Conservation (phyloP, 139 green algal genomes). For the Micractinium sp. region DNA sequence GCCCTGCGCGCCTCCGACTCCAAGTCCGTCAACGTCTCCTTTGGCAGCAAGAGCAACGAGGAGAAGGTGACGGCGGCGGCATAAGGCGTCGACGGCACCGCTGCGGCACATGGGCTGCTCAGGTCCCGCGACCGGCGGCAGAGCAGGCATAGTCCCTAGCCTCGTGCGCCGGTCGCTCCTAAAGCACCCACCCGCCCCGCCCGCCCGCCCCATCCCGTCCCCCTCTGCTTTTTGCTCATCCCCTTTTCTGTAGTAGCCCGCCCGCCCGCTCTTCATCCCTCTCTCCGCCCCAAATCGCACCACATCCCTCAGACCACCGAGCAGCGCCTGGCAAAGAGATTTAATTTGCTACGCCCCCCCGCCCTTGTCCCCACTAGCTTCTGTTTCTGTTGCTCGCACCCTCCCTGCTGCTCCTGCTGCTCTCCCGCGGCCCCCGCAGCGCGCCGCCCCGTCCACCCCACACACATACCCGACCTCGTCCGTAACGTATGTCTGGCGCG, state of each 20-base stretch:
- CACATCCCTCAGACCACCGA: background rate
- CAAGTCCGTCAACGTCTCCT: constrained; percentile 72
- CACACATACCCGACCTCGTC: no score
- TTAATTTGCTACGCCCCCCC: background rate
- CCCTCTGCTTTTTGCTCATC: background rate
- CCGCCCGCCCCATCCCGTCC: background rate
- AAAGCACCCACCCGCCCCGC: background rate
- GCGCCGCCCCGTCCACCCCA: background rate
- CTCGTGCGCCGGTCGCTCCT: background rate
- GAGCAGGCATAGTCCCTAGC: background rate
- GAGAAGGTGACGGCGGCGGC: constrained; percentile 43
- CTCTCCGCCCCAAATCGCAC: no score
- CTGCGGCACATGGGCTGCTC: background rate
- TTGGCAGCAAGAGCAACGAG: constrained; percentile 72
- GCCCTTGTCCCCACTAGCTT: background rate
- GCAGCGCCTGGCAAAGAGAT: background rate
- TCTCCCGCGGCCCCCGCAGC: background rate
- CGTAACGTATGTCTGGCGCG: background rate
- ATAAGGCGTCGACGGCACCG: background rate
- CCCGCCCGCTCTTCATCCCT: no score
- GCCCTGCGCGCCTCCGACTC: constrained; percentile 77
- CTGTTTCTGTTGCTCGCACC: background rate
- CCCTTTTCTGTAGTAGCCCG: no score
- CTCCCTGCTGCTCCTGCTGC: background rate
- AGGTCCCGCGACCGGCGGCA: no score